Conservation (phyloP, 306 rosid genomes). For the Clitoria ternatea region DNA sequence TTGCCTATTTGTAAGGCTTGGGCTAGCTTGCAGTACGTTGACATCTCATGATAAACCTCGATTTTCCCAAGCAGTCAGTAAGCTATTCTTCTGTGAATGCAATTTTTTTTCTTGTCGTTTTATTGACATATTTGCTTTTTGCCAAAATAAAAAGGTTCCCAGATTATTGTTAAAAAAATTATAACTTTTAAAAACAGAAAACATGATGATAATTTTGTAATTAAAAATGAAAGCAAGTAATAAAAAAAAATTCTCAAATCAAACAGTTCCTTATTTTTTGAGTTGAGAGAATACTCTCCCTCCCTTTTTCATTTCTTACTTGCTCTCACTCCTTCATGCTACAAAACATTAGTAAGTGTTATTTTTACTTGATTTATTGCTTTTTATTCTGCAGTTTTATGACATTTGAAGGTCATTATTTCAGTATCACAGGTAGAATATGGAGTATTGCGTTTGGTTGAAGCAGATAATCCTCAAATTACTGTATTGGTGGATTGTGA, state of each 20-base stretch:
- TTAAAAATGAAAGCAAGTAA: too few relatives aligned
- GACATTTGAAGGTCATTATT: conserved; percentile 30
- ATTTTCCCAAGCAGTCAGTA: conserved; percentile 79
- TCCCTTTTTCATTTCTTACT: background rate
- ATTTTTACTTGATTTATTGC: background rate
- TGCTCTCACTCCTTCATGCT: background rate
- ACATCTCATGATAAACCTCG: conserved; percentile 64
- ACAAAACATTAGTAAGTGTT: background rate
- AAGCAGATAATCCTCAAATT: conserved; percentile 50
- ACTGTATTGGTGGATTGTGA: conserved; percentile 81
- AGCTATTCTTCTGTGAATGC: conserved; percentile 41
- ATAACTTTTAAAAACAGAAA: too few relatives aligned
- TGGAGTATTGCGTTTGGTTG: conserved; percentile 56
- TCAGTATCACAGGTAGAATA: conserved; percentile 86
- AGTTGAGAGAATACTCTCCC: background rate
- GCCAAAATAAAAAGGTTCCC: background rate
- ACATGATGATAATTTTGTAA: too few relatives aligned
- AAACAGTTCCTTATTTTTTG: background rate
- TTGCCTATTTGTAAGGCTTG: conserved; percentile 74
- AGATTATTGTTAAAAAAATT: too few relatives aligned
- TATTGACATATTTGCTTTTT: background rate
- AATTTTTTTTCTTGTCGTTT: background rate
- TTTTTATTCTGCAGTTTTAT: conserved; percentile 12
- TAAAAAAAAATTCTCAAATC: too few relatives aligned
- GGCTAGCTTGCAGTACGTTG: conserved; percentile 56